Conservation (phyloP, 148 eudicot species). For the Silene conica region DNA sequence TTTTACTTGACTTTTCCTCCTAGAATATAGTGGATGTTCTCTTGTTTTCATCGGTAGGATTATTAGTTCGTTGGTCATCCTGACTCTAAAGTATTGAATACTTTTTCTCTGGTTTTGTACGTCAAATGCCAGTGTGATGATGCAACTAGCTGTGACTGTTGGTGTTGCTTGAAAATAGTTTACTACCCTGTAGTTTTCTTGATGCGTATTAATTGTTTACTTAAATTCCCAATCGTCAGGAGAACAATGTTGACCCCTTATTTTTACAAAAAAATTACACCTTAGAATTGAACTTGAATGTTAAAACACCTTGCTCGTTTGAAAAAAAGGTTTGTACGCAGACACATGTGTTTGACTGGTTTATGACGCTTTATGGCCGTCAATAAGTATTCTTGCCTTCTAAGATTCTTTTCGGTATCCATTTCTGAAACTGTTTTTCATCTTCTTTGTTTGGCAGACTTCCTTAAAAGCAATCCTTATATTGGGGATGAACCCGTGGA, state of each 20-base stretch:
- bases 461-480: slow-evolving; percentile 57
- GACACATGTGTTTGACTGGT: not conserved
- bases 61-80: not conserved
- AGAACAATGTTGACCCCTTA: not conserved
- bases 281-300: not conserved
- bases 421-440: slow-evolving; percentile 1
- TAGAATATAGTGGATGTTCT: not conserved
- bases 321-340: not conserved
- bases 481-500: slow-evolving; percentile 96
- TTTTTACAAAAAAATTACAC: not conserved
- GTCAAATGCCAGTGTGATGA: not conserved
- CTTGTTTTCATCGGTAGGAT: not conserved
- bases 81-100: not conserved
- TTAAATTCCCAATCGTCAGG: not conserved
- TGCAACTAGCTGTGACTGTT: not conserved
- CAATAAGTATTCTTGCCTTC: not conserved
- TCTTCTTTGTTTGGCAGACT: slow-evolving; percentile 41
- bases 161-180: not conserved
- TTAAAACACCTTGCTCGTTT: not conserved
- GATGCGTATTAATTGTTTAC: not conserved
- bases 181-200: not conserved
- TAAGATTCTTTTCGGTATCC: not conserved
- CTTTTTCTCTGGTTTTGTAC: not conserved
- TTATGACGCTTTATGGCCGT: not conserved
- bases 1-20: too few relatives aligned